Evolutionary conservation across 176 grass and related monocot genomes (phyloP), one percentile per base, ranked within the genome.

Genomic region (Ensete glaucum): DNA sequence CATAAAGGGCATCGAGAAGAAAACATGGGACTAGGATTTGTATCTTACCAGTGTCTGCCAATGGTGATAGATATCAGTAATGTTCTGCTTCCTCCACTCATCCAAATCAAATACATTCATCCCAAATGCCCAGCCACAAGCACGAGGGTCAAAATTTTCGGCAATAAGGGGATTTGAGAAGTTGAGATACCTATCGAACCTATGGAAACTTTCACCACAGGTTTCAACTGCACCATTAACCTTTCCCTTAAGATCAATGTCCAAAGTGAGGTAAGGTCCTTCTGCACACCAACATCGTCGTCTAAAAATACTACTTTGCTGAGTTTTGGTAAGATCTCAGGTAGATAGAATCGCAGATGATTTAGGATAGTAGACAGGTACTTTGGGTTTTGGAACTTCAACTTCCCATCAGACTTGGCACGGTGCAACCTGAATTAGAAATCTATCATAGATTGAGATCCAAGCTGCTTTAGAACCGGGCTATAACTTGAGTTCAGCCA

Each of bases 51-150:
- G 62, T 55, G 81, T 88, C 79, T 97, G 90, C 93, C 93, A 93
- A 54, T 73, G 86, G 77, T 97, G 90, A 82, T 97, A 97, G 64
- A 93, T 72, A 2, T 79, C 72, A 1, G 93, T 97, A 34, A 97
- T 88, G 34, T 93, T 97, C 74, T 97, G 90, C 82, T 82, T 97
- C 88, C 85, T 97, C 93, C 93, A 97, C 63, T 93, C 93, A 24
- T 73, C 81, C 75, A 97, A 82, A 85, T 97, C 93, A 78, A 97
- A 97, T 60, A 97, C 78, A 64, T 97, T 97, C 93, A 97, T 93
- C 26, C 88, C 93, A 80, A 88, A 97, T 50, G 93, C 88, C 93
- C 90, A 97, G 34, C 90, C 90, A 0, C 93, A 97, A 48, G 90
- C 84, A 54, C 43, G 74, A 12, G 90, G 93, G 68, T 88, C 27